Evolutionary conservation across 2,329 filamentous ascomycete genomes (phyloP).

Genomic region (Cordyceps cateniannulata): DNA sequence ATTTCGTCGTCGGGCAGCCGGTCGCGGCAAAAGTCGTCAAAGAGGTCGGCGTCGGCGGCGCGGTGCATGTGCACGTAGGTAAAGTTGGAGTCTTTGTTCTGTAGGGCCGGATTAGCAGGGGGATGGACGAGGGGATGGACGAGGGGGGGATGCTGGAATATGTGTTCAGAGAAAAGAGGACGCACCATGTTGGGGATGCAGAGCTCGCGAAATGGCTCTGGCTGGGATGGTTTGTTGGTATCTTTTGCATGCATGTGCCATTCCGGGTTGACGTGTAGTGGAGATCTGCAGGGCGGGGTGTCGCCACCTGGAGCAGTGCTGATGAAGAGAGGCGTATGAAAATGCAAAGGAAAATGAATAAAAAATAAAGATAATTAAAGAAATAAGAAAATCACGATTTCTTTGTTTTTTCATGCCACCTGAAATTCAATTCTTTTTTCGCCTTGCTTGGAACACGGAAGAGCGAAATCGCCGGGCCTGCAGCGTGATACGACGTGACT

Average conservation of each 20-base stretch:
- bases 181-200: constrained; percentile 1
- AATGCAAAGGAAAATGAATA: too few relatives aligned
- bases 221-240: not conserved
- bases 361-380: too few relatives aligned
- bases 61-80: constrained; percentile 71
- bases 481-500: too few relatives aligned
- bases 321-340: too few relatives aligned
- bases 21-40: constrained; percentile 70
- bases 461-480: too few relatives aligned
- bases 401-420: too few relatives aligned
- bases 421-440: too few relatives aligned
- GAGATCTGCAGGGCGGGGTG: not conserved
- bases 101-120: constrained; percentile 12
- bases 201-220: not conserved
- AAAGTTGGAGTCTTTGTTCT: constrained; percentile 69
- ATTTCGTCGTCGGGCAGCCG: constrained; percentile 71
- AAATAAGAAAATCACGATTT: too few relatives aligned
- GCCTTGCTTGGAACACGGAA: too few relatives aligned
- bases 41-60: constrained; percentile 67
- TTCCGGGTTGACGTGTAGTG: not conserved
- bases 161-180: not conserved
- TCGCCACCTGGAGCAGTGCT: too few relatives aligned
- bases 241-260: not conserved
- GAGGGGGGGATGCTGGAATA: not conserved
- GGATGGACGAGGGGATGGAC: not conserved